These are phyloP conservation scores for Raphanus hybrid DNA, from an alignment of 441 rosid species.

Conservation along the genomic window DNA sequence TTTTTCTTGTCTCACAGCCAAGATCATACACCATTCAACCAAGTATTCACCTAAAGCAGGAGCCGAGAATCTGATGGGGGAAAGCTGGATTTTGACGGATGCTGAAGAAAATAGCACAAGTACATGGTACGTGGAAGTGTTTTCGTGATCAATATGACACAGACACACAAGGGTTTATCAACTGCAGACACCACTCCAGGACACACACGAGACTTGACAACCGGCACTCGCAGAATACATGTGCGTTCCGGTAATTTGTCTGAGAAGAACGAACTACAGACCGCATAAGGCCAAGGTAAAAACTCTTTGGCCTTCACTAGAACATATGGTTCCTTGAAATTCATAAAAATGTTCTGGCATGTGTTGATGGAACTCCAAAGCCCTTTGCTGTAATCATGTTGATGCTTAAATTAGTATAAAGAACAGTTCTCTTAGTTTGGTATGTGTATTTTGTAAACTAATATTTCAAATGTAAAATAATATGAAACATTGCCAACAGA, in stretches of 20 bases:
- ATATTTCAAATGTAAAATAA: no score
- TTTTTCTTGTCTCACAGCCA: conserved; percentile 49
- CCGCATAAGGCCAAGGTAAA: conserved; percentile 27
- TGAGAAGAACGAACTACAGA: conserved; percentile 17
- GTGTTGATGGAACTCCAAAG: conserved; percentile 26
- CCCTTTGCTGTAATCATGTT: conserved; percentile 23
- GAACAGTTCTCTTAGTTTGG: conserved; percentile 22
- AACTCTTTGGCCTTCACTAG: conserved; percentile 11
- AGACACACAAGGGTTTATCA: conserved; percentile 7
- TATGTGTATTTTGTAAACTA: conserved; percentile 13
- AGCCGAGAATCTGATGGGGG: conserved; percentile 72
- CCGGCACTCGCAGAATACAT: conserved; percentile 1
- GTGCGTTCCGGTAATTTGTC: not conserved
- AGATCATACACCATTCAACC: conserved; percentile 52
- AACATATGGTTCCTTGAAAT: conserved; percentile 18
- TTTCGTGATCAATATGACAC: conserved; percentile 14
- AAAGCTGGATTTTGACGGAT: conserved; percentile 4
- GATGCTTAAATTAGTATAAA: conserved; percentile 18
- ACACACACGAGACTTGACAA: not conserved
- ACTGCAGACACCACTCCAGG: conserved; percentile 18
- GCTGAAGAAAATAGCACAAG: conserved; percentile 8
- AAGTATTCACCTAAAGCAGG: conserved; percentile 75
- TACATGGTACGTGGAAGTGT: conserved; percentile 11
- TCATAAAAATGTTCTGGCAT: not conserved
- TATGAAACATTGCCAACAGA: not conserved